Evolutionary conservation across 768 basidiomycete genomes (phyloP), one percentile per base, ranked within the genome.

Genomic region (Exidia glandulosa): DNA sequence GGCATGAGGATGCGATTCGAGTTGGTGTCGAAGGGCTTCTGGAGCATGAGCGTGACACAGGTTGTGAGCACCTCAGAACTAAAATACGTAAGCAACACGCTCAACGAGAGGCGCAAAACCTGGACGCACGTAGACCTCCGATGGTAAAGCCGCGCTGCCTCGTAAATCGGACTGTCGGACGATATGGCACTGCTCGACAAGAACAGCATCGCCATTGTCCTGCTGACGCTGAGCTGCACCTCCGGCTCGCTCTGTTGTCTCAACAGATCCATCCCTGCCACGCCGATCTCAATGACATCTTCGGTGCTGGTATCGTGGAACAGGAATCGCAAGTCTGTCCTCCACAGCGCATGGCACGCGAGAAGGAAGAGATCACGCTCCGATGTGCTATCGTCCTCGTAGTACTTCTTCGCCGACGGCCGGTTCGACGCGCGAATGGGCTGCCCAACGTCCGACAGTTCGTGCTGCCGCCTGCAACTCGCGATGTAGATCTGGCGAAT

Each of bases 281-380:
- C 16, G 33, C 58, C 13, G 33, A n/a, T n/a, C n/a, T n/a, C n/a
- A n/a, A n/a, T 33, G 41, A 12, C 33, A 57, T 61, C 59, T 10
- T 73, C 68, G 0, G 76, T 71, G 27, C 79, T 69, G 9, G 80
- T 68, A 6, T 75, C 76, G 30, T 76, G 73, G 59, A 82, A 71
- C 61, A 80, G 81, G 72, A 87, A 88, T 29, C 72, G 63, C 0
- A 79, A 75, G 52, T 79, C 77, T 1, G 77, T 68, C 23, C 87
- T 79, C 84, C 85, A 90, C 32, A 91, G 73, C 0, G 86, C 77
- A 9, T 89, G 72, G n/a, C 89, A 77, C 3, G 80, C 81, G 2
- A 90, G 74, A 10, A 88, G 71, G 9, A 93, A 76, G 16, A 89
- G 75, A 63, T 92, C 90, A 41, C 81, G 75, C 30, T 69, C 68